Conservation (phyloP, 192 early-diverging fungal species). For the Coemansia guatemalensis region DNA sequence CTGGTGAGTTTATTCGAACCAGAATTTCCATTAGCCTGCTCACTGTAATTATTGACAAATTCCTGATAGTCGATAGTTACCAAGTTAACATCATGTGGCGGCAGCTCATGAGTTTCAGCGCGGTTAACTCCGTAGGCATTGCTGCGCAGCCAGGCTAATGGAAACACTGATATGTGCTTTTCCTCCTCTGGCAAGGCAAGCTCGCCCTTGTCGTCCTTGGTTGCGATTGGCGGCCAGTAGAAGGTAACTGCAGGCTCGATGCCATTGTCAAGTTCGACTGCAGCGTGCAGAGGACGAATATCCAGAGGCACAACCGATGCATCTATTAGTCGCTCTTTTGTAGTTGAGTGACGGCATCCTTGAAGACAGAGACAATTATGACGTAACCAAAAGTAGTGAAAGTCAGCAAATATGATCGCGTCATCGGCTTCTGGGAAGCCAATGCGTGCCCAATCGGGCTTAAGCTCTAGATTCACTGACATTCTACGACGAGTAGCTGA, state of each 20-base stretch:
- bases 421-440: conserved; percentile 10
- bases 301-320: conserved; percentile 44
- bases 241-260: conserved; percentile 23
- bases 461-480: conserved; percentile 36
- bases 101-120: conserved; percentile 27
- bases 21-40: not conserved
- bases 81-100: conserved; percentile 35
- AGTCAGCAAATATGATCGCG: conserved; percentile 28
- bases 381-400: conserved; percentile 56
- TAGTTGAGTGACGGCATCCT: conserved; percentile 46
- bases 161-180: conserved; percentile 39
- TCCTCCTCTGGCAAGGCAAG: conserved; percentile 29
- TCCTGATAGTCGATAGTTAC: conserved; percentile 44
- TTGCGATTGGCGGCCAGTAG: conserved; percentile 45
- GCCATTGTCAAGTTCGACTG: conserved; percentile 2
- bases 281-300: conserved; percentile 43
- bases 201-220: conserved; percentile 36
- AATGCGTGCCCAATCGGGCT: conserved; percentile 52
- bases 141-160: conserved; percentile 37
- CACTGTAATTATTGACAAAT: conserved; percentile 11
- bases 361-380: conserved; percentile 55
- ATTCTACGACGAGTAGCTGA: conserved; percentile 4
- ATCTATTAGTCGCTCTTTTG: conserved; percentile 52
- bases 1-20: conserved; percentile 1
- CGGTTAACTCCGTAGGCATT: conserved; percentile 46